Conservation (phyloP, 306 rosid species). For the Lathyrus aphaca region DNA sequence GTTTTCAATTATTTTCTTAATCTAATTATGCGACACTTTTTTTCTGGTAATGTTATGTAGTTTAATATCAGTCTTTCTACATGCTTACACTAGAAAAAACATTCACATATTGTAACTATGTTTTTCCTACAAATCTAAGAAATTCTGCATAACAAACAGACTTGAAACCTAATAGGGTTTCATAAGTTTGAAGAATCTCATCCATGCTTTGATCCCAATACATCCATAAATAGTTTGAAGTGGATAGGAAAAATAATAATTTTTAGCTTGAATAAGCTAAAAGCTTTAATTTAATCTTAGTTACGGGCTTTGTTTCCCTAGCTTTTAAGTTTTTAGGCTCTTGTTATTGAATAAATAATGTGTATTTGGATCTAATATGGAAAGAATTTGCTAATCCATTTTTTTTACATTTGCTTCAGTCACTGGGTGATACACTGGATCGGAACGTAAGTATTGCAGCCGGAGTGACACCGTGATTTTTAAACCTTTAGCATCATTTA, state of each 20-base stretch:
- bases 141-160: constrained; percentile 1
- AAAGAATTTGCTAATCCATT: constrained; percentile 30
- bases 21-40: constrained; percentile 2
- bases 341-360: neutral
- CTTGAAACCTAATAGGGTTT: neutral
- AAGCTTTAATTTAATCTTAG: constrained; percentile 8
- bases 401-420: constrained; percentile 39
- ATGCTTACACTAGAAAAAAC: constrained; percentile 15
- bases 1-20: neutral
- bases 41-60: neutral
- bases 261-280: neutral
- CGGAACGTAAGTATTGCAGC: constrained; percentile 31
- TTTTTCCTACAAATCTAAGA: neutral
- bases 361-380: constrained; percentile 1
- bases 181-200: neutral
- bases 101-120: neutral
- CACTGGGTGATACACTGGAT: constrained; percentile 40
- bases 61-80: neutral
- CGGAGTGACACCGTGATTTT: constrained; percentile 25
- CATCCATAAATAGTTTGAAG: neutral
- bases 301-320: neutral
- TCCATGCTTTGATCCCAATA: neutral
- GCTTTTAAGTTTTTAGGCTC: neutral
- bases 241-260: neutral
- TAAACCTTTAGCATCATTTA: constrained; percentile 20